Evolutionary conservation across 768 basidiomycete species (phyloP).

Genomic region (Imleria badia): DNA sequence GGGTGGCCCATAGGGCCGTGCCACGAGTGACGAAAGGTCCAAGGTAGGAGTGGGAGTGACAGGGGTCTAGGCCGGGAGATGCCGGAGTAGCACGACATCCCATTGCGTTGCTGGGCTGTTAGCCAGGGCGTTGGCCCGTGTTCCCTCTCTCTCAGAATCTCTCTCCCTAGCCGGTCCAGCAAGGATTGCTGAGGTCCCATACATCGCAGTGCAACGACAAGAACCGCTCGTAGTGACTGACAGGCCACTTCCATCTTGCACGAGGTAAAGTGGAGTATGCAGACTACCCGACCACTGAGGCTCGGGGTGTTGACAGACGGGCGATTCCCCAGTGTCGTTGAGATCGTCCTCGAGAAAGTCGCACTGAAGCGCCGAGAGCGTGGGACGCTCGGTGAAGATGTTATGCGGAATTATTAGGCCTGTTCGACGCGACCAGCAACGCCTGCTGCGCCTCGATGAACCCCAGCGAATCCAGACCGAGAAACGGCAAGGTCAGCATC

Average conservation of each 20-base stretch:
- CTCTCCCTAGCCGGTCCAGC: too few relatives aligned
- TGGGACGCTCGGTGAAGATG: constrained; percentile 42
- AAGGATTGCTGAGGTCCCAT: constrained; percentile 62
- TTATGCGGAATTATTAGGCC: constrained; percentile 45
- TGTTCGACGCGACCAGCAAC: constrained; percentile 40
- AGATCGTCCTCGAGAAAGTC: constrained; percentile 8
- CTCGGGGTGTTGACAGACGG: constrained; percentile 36
- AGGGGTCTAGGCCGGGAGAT: too few relatives aligned
- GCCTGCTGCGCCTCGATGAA: constrained; percentile 59
- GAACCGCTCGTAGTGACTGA: constrained; percentile 50
- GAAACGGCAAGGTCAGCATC: constrained; percentile 45
- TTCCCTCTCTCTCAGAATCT: too few relatives aligned
- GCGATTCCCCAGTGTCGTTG: background rate
- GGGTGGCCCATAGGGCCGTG: too few relatives aligned
- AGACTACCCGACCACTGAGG: constrained; percentile 16
- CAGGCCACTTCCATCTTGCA: constrained; percentile 76
- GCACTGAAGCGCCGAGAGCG: constrained; percentile 29
- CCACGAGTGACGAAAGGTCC: too few relatives aligned
- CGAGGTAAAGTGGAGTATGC: constrained; percentile 52
- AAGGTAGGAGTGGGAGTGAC: too few relatives aligned
- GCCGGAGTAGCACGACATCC: too few relatives aligned
- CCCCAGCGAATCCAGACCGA: constrained; percentile 65
- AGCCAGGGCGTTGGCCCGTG: too few relatives aligned
- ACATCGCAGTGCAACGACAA: constrained; percentile 49
- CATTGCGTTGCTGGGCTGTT: too few relatives aligned